Percentiles rank a stretch among this genome's conserved stretches.
phyloP scores from a whole-genome alignment of 2,329 filamentous ascomycete species.

The Penicillium verrucosum region DNA sequence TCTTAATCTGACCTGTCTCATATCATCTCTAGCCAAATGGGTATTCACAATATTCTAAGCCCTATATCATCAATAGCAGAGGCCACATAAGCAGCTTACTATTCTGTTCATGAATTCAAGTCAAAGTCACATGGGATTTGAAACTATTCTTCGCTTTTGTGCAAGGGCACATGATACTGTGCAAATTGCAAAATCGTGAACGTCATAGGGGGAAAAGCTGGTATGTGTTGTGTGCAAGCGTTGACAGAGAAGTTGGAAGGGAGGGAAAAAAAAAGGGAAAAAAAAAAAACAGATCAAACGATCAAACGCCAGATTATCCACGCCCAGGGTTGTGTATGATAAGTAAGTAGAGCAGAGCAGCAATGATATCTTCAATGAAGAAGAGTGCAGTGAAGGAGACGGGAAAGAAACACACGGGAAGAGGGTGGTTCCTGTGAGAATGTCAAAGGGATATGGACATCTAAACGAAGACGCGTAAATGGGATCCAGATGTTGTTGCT shows the following conservation, averaged over 20 bases:
- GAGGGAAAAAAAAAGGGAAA: background rate
- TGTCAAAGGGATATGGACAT: slow-evolving; percentile 22
- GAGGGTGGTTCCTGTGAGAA: slow-evolving; percentile 16
- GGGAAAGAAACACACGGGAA: background rate
- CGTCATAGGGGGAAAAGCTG: slow-evolving; percentile 11
- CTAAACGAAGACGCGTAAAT: slow-evolving; percentile 30
- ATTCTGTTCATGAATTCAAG: background rate
- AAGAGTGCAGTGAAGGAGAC: slow-evolving; percentile 1
- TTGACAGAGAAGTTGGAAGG: background rate
- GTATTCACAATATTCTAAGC: background rate
- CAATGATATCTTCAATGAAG: background rate
- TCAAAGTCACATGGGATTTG: slow-evolving; percentile 4
- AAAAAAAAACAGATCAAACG: background rate
- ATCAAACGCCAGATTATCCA: slow-evolving; percentile 33
- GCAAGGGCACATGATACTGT: slow-evolving; percentile 12
- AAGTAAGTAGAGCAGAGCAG: background rate
- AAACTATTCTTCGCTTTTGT: slow-evolving; percentile 14
- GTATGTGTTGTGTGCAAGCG: slow-evolving; percentile 16
- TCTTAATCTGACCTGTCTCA: background rate
- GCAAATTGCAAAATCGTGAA: slow-evolving; percentile 12
- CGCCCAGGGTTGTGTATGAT: slow-evolving; percentile 26
- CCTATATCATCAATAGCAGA: background rate
- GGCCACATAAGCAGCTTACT: background rate
- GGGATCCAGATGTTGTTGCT: slow-evolving; percentile 34
- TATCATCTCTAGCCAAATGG: background rate